These are phyloP conservation scores for Populus euphratica DNA, from an alignment of 345 rosid genomes.

Conservation along the genomic window DNA sequence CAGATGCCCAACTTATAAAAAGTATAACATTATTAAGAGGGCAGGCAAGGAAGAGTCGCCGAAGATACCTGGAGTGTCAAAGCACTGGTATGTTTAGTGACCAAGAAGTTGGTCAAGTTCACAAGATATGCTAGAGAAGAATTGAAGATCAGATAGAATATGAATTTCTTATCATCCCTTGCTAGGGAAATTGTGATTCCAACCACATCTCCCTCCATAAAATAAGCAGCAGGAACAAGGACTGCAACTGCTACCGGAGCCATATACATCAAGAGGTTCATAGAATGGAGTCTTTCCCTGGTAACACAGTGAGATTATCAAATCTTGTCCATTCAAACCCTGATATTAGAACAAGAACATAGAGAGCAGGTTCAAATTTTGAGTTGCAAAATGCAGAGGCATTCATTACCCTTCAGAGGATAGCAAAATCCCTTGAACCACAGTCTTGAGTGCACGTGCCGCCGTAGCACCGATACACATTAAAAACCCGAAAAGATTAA, in stretches of 20 bases:
- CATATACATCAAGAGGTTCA: constrained; percentile 56
- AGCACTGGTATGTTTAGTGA: constrained; percentile 51
- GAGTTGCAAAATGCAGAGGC: background rate
- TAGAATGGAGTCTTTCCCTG: constrained; percentile 49
- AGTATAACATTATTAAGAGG: background rate
- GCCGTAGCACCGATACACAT: constrained; percentile 45
- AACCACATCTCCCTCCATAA: constrained; percentile 36
- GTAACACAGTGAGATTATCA: background rate
- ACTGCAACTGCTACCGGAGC: constrained; percentile 42
- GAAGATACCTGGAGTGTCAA: constrained; percentile 46
- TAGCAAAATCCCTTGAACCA: constrained; percentile 48
- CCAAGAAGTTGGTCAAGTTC: constrained; percentile 43
- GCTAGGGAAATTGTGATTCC: constrained; percentile 43
- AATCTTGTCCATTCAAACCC: background rate
- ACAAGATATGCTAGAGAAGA: constrained; percentile 44
- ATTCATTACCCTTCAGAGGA: constrained; percentile 42
- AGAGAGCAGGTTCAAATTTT: background rate
- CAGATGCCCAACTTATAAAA: too few relatives aligned
- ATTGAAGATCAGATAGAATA: constrained; percentile 38
- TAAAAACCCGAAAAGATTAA: constrained; percentile 47
- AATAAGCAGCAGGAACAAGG: constrained; percentile 35
- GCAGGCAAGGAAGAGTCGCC: background rate
- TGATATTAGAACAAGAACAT: background rate
- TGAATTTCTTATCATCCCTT: constrained; percentile 35
- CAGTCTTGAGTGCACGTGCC: constrained; percentile 46